phyloP scores from a whole-genome alignment of 352 stramenopile genomes.

The Aphanomyces invadans region DNA sequence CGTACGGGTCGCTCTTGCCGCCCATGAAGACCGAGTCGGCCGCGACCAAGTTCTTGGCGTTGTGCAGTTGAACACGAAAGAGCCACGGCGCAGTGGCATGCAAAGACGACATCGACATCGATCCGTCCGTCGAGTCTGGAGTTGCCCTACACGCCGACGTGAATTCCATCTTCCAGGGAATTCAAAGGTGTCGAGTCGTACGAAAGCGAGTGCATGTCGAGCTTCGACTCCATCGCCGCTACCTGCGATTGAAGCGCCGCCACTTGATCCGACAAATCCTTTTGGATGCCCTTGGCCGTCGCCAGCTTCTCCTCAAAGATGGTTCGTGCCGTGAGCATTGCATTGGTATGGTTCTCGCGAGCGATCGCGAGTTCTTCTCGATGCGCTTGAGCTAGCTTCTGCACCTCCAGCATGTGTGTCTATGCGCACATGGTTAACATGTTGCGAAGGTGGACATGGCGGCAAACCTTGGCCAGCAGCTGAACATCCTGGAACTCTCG shows the following conservation, averaged over 20 bases:
- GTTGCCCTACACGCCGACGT: too few relatives aligned
- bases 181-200: too few relatives aligned
- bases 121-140: not conserved
- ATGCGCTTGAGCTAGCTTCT: not conserved
- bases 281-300: not conserved
- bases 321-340: not conserved
- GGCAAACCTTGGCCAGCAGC: not conserved
- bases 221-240: not conserved
- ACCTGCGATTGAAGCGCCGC: not conserved
- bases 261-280: not conserved
- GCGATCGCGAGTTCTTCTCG: not conserved
- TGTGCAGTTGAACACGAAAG: constrained; percentile 15
- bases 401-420: not conserved
- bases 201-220: too few relatives aligned
- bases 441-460: too few relatives aligned
- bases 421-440: too few relatives aligned
- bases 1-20: constrained; percentile 70
- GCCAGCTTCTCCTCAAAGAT: not conserved
- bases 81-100: not conserved
- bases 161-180: too few relatives aligned
- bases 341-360: not conserved
- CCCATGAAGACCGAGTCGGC: constrained; percentile 36
- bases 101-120: not conserved
- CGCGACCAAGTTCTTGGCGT: not conserved
- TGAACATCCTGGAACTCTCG: not conserved